Percentiles rank a stretch among this genome's conserved stretches.
phyloP scores from a whole-genome alignment of 148 eudicot species.

The Camellia japonica region DNA sequence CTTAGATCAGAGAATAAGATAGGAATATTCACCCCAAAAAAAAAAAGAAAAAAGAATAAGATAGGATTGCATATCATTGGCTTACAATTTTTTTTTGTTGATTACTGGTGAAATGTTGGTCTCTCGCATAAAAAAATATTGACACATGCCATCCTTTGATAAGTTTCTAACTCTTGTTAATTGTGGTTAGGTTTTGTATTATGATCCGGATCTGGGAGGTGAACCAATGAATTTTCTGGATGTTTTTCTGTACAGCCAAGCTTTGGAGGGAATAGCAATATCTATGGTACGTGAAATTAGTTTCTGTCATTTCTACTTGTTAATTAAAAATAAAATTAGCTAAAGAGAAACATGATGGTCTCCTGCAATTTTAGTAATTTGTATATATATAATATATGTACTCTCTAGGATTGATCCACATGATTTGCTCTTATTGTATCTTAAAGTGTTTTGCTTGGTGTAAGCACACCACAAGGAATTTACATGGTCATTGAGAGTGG shows the following conservation, averaged over 20 bases:
- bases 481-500: not conserved
- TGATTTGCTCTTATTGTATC: constrained; percentile 3
- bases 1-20: not conserved
- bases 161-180: constrained; percentile 8
- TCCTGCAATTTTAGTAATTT: not conserved
- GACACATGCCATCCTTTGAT: constrained; percentile 1
- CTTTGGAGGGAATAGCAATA: constrained; percentile 91
- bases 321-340: not conserved
- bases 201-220: constrained; percentile 78
- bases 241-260: constrained; percentile 93
- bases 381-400: not conserved
- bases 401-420: not conserved
- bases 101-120: not conserved
- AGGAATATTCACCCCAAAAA: not conserved
- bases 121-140: not conserved
- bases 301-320: not conserved
- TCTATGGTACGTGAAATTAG: constrained; percentile 65
- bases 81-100: not conserved
- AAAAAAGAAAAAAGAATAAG: too few species aligned
- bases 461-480: not conserved
- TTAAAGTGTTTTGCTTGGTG: not conserved
- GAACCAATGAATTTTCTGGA: constrained; percentile 90
- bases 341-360: constrained; percentile 1
- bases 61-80: not conserved
- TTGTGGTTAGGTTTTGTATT: constrained; percentile 63